Evolutionary conservation across 163 green algal species (phyloP).

Genomic region (Prototheca wickerhamii): DNA sequence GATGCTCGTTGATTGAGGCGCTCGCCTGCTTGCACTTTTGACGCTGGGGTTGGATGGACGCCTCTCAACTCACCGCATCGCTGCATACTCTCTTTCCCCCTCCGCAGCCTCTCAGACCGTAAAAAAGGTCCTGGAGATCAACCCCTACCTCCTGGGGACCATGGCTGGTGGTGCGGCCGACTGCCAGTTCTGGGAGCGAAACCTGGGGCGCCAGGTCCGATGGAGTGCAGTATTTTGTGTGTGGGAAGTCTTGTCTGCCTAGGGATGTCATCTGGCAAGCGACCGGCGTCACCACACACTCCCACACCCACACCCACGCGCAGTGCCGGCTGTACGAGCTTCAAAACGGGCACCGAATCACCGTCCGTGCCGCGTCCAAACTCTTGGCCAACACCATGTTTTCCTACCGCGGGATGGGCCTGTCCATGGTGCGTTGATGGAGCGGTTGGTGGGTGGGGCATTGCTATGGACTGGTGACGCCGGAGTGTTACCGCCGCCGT

Average conservation of each 20-base stretch:
- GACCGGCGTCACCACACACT: no score
- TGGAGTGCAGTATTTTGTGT: neutral
- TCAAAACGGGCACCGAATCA: constrained; percentile 91
- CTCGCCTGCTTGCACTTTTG: no score
- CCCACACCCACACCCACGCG: no score
- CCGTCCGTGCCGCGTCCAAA: constrained; percentile 92
- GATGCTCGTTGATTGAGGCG: no score
- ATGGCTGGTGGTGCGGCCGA: constrained; percentile 98
- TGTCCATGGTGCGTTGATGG: constrained; percentile 79
- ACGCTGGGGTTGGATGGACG: no score
- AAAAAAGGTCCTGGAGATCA: constrained; percentile 99
- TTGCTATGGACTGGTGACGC: neutral
- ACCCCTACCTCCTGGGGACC: constrained; percentile 95
- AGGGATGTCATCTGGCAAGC: no score
- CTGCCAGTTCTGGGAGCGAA: constrained; percentile 98
- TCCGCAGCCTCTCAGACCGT: constrained; percentile 85
- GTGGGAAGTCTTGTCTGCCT: no score
- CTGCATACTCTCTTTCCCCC: neutral
- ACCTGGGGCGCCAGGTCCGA: constrained; percentile 75
- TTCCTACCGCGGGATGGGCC: constrained; percentile 91
- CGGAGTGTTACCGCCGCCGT: no score
- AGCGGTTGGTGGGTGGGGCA: neutral
- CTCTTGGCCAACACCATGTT: constrained; percentile 97
- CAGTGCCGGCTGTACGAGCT: constrained; percentile 97
- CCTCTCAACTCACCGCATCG: neutral